These are phyloP conservation scores for Samsoniella hepiali DNA, from an alignment of 2,329 filamentous ascomycete genomes.

Conservation along the genomic window DNA sequence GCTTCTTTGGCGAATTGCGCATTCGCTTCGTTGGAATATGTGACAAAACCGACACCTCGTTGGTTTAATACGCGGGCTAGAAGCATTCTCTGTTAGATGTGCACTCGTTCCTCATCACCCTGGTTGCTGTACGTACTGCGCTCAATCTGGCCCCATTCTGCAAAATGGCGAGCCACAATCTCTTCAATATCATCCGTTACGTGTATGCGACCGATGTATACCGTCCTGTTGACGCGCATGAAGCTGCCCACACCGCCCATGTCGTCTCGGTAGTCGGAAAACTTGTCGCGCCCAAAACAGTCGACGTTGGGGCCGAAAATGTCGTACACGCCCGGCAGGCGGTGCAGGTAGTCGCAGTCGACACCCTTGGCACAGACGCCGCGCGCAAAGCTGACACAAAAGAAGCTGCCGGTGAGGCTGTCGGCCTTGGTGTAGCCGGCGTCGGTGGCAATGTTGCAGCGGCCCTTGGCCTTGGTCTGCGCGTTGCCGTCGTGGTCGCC, in stretches of 20 bases:
- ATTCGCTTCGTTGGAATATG: constrained; percentile 86
- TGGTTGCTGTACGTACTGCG: constrained; percentile 47
- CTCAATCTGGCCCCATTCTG: constrained; percentile 94
- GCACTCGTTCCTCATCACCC: not conserved
- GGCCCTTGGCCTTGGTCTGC: constrained; percentile 75
- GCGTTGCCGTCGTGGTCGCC: constrained; percentile 92
- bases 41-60: constrained; percentile 90
- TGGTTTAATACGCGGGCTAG: constrained; percentile 76
- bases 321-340: constrained; percentile 81
- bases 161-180: constrained; percentile 88
- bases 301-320: constrained; percentile 92
- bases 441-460: constrained; percentile 82
- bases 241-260: constrained; percentile 97
- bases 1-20: constrained; percentile 90
- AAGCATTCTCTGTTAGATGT: not conserved
- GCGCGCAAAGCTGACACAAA: constrained; percentile 89
- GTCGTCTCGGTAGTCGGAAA: constrained; percentile 88
- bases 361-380: constrained; percentile 79
- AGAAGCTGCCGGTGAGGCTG: constrained; percentile 74
- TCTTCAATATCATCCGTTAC: constrained; percentile 97
- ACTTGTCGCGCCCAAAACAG: constrained; percentile 86
- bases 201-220: constrained; percentile 92
- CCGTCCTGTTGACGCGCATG: constrained; percentile 86
- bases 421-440: constrained; percentile 77
- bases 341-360: constrained; percentile 92